Evolutionary conservation across 2,329 filamentous ascomycete species (phyloP).

Genomic region (Claviceps capensis): DNA sequence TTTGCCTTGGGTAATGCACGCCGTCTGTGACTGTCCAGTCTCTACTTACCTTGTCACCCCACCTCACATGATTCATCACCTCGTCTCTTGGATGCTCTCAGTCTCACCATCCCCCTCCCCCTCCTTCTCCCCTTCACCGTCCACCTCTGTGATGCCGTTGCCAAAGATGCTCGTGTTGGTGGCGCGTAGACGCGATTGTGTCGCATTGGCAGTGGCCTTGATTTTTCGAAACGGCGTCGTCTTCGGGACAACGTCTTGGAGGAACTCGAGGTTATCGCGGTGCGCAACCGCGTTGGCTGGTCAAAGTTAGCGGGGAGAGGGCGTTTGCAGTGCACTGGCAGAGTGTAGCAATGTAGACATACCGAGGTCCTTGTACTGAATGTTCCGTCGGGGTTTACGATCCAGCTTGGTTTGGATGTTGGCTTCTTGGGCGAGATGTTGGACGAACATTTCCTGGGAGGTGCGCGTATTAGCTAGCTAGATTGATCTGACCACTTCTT

Average conservation of each 20-base stretch:
- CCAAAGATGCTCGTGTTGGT: constrained; percentile 14
- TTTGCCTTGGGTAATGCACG: no score
- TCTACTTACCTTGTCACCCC: no score
- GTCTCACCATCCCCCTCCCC: constrained; percentile 29
- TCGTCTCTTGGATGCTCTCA: constrained; percentile 11
- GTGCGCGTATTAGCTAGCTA: neutral
- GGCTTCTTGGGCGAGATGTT: constrained; percentile 73
- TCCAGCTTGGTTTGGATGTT: constrained; percentile 84
- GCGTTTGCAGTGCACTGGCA: neutral
- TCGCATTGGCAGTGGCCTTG: constrained; percentile 47
- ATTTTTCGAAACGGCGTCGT: constrained; percentile 70
- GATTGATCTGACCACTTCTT: neutral
- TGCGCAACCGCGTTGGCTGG: constrained; percentile 72
- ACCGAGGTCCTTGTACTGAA: constrained; percentile 94
- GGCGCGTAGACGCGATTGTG: constrained; percentile 28
- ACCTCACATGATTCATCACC: no score
- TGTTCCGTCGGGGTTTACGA: constrained; percentile 79
- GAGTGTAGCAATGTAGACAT: constrained; percentile 12
- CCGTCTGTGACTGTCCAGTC: no score
- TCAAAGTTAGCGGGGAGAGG: neutral
- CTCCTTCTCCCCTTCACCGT: constrained; percentile 5
- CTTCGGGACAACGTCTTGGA: constrained; percentile 79
- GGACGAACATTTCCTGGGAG: constrained; percentile 78
- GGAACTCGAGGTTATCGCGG: constrained; percentile 88
- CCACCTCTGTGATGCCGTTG: neutral